Percentiles rank a stretch among this genome's conserved stretches.
Evolutionary conservation across 768 basidiomycete species (phyloP).

Genomic region (Tephrocybe sp.): DNA sequence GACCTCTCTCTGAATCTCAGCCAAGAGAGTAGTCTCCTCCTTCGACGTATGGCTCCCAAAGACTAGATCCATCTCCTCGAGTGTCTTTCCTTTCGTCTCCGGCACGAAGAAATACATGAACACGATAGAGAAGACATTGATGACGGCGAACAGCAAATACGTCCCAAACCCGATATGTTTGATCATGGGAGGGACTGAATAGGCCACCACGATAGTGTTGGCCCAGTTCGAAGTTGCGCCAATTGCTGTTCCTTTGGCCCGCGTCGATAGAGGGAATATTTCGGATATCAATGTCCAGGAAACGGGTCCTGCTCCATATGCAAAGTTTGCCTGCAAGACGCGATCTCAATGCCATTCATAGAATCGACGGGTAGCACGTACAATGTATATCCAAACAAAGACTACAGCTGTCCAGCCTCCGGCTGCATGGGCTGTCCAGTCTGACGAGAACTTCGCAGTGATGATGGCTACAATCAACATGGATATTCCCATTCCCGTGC

Average conservation of each 20-base stretch:
- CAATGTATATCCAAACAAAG: conserved; percentile 41
- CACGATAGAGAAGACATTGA: conserved; percentile 26
- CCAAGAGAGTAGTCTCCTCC: conserved; percentile 15
- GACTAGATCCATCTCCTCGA: conserved; percentile 27
- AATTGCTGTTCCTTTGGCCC: conserved; percentile 41
- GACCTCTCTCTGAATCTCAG: conserved; percentile 17
- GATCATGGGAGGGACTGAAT: conserved; percentile 34
- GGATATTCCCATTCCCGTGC: conserved; percentile 29
- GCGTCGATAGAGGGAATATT: conserved; percentile 40
- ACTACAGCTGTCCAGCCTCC: conserved; percentile 28
- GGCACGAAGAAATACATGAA: conserved; percentile 28
- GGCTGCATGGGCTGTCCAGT: conserved; percentile 22
- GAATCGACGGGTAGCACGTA: conserved; percentile 33
- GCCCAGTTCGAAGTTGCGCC: conserved; percentile 43
- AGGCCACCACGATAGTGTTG: conserved; percentile 30
- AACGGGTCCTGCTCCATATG: conserved; percentile 14
- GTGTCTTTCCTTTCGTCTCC: conserved; percentile 28
- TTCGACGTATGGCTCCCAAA: conserved; percentile 17
- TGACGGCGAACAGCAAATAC: conserved; percentile 29
- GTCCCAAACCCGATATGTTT: conserved; percentile 31
- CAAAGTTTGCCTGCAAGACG: conserved; percentile 6
- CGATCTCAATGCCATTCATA: conserved; percentile 18
- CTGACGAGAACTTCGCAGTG: conserved; percentile 17
- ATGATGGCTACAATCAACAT: conserved; percentile 19
- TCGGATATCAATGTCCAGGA: conserved; percentile 37